Base-by-base conservation (phyloP, 2,329 filamentous ascomycete species). In the Sclerotinia minor region DNA sequence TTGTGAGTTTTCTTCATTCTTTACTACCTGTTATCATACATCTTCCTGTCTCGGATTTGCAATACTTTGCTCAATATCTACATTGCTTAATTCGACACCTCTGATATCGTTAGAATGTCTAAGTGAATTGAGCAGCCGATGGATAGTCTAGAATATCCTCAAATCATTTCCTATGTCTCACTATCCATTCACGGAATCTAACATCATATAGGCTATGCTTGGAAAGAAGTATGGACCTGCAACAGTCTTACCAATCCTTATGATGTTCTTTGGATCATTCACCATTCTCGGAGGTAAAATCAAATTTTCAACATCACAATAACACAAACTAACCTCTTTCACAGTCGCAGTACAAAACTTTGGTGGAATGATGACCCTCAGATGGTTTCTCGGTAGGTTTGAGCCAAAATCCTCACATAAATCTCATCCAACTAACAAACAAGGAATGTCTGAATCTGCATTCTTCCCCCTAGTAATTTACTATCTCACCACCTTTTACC, bases 141-240 rank as follows among this genome's bases (percentile, higher is more conserved):
- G 6, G 5, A 60, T 8, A 17, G 11, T 17, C 7, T 9, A 32
- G 0, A 11, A 11, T 4, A 32, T 44, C 44, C n/a, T 24, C 13
- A 35, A 49, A 61, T 24, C 1, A 24, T 7, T 3, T 32, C 41
- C 3, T 9, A 47, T n/a, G 5, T 5, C 24, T 26, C 15, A 32
- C 1, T 5, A 35, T 13, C 13, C 55, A 21, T 44, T 3, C 8
- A 19, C 15, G 11, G 24, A n/a, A 49, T 35, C 57, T 71, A 17
- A 73, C 64, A 11, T 29, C 17, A 29, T 11, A 45, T 57, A 75
- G 72, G 73, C 70, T 19, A 88, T 92, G 79, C 75, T 90, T 5
- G 89, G 89, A 65, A 92, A 91, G 79, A 87, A 85, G 69, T 89
- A 83, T 73, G 88, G 88, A 0, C 86, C 89, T 0, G 82, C 85